Base-by-base conservation (phyloP, 1,139 yeast genomes). In the Protomyces macrosporus region DNA sequence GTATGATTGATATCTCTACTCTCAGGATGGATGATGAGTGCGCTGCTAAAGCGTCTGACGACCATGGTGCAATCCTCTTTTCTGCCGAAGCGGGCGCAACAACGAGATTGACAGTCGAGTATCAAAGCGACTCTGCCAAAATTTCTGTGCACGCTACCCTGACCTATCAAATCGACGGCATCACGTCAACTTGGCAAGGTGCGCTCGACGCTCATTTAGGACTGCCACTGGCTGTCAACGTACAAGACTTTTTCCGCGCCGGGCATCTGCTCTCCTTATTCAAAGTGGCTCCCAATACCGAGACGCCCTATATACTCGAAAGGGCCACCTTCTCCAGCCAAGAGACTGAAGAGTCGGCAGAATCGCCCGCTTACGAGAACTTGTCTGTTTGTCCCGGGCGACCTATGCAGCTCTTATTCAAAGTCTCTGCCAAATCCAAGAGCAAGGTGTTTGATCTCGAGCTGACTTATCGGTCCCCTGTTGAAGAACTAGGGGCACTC, bases 201-300 rank as follows among this genome's bases (percentile, higher is more conserved):
- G 9, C 16, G n/a, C 37, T 36, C 34, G 9, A 6, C 2, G 16
- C 57, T 23, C 16, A 56, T 7, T 4, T 50, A 10, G 10, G 48
- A 65, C 79, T 84, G 4, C 76, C 84, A 0, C 76, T 88, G 45
- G 85, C 90, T 0, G 91, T 88, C 0, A 82, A 88, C 1, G 95
- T 88, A 1, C 91, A 87, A 70, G 95, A 88, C 72, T 83, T 85
- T 12, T 87, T 87, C 75, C 82, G 82, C 65, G 72, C 80, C 0
- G 74, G 39, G 16, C 53, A 53, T 5, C 76, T 88, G 1, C 86
- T 82, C 69, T 85, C 91, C 2, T 85, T 84, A 68, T 88, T 86
- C 70, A 83, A 86, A 32, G 78, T 88, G 53, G 86, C 90, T 9
- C 80, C 90, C 2, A 78, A 79, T 0, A 75, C 75, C 9, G 72